Evolutionary conservation across 2,329 filamentous ascomycete genomes (phyloP).

Genomic region (Penicillium sp.): DNA sequence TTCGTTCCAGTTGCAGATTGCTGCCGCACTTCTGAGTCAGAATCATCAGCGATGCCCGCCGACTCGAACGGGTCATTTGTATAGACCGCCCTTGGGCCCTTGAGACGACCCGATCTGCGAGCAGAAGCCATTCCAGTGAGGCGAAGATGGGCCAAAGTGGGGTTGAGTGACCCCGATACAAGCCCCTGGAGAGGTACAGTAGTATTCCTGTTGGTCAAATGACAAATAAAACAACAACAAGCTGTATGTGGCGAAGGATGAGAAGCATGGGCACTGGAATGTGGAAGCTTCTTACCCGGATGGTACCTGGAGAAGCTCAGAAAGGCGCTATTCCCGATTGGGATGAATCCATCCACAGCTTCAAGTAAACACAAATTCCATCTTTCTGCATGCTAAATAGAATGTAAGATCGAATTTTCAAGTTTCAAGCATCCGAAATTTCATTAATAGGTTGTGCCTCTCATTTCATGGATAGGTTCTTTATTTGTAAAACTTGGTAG

Average conservation of each 20-base stretch:
- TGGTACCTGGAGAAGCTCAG: conserved; percentile 4
- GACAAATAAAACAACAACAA: neutral
- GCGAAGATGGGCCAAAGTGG: neutral
- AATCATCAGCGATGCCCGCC: conserved; percentile 38
- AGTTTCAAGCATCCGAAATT: no score
- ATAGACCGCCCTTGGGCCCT: conserved; percentile 38
- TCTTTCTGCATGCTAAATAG: neutral
- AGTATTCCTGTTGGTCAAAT: neutral
- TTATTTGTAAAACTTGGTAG: no score
- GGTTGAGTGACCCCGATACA: neutral
- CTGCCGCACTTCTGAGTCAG: conserved; percentile 24
- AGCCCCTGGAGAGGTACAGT: neutral
- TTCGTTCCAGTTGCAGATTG: conserved; percentile 20
- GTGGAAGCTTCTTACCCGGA: conserved; percentile 6
- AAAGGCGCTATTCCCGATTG: conserved; percentile 17
- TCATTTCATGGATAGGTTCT: no score
- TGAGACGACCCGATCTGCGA: conserved; percentile 43
- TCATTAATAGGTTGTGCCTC: no score
- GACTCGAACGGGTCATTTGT: conserved; percentile 41
- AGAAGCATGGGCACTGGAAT: conserved; percentile 6
- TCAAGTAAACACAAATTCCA: neutral
- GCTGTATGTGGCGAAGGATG: neutral
- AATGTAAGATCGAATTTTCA: no score
- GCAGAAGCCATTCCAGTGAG: conserved; percentile 30
- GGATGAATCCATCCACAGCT: neutral